phyloP scores from a whole-genome alignment of 2,329 filamentous ascomycete genomes.

The Trematosphaeria pertusa region DNA sequence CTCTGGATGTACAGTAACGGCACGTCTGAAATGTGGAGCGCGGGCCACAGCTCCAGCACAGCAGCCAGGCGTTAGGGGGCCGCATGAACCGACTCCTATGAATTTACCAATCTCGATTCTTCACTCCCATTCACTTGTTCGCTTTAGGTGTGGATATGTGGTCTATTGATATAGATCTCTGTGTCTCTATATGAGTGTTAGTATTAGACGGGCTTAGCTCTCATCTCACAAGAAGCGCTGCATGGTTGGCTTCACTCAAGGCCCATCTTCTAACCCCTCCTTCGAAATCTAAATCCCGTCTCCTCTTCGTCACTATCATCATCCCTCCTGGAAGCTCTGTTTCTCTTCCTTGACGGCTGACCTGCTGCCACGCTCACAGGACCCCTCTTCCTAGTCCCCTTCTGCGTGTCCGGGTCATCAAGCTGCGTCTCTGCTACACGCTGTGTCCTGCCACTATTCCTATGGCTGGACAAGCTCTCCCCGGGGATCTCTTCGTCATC shows the following conservation, averaged over 20 bases:
- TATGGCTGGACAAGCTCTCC: conserved; percentile 22
- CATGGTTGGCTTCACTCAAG: too few relatives aligned
- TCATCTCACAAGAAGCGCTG: too few relatives aligned
- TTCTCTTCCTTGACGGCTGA: conserved; percentile 38
- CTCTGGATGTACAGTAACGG: background rate
- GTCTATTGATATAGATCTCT: background rate
- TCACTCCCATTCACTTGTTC: background rate
- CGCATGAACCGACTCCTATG: conserved; percentile 1
- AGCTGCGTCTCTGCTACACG: conserved; percentile 39
- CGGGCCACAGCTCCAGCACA: too few relatives aligned
- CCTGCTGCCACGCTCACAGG: conserved; percentile 27
- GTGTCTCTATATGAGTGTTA: too few relatives aligned
- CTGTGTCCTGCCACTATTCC: conserved; percentile 33
- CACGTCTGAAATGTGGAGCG: background rate
- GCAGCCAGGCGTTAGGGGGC: conserved; percentile 21
- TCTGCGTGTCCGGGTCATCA: conserved; percentile 35
- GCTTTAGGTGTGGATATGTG: background rate
- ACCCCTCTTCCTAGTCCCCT: conserved; percentile 34
- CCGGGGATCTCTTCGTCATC: conserved; percentile 33
- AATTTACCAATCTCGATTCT: conserved; percentile 9
- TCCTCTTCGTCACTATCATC: conserved; percentile 66
- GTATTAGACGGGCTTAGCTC: too few relatives aligned
- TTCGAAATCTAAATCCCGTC: conserved; percentile 62
- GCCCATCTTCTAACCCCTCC: conserved; percentile 21
- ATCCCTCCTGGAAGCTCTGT: conserved; percentile 29